Base-by-base conservation (phyloP, 805 yeast genomes). In the Clavispora asparagi region DNA sequence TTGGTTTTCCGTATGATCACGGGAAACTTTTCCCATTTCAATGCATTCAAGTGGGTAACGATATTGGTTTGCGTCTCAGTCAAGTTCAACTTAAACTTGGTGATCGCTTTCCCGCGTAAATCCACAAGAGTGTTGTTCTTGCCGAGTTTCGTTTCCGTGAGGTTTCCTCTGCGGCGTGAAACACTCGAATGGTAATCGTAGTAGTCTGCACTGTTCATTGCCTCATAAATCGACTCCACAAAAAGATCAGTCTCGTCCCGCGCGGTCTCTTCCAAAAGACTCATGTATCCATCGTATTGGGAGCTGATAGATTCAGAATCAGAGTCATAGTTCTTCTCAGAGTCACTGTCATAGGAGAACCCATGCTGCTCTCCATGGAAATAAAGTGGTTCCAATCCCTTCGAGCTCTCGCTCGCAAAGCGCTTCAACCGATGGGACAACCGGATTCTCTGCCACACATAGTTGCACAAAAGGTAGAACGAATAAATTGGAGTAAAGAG, bases 401-500 rank as follows among this genome's bases (percentile, higher is more conserved):
- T 62, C 9, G 65, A 54, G 8, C 61, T 45, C 27, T 67, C 63
- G 11, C 50, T 51, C 43, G 60, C 58, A 47, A 70, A 70, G 6
- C 42, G 45, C 7, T 49, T 45, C 5, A 70, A 62, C 43, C 76
- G 53, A 38, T 50, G 51, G 37, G 52, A 61, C 42, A 64, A 53
- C 43, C 57, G 65, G 27, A 67, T 44, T 23, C 73, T 59, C 50
- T 77, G 76, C 25, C 71, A 47, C 7, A 68, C 47, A 13, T 74
- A 63, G 19, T 60, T 62, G 12, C 77, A 58, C 31, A 83, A 56
- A 49, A 83, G 77, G 64, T 82, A 82, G n/a, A 76, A 43, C 2
- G 77, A 71, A 81, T 87, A 83, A 38, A 82, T 45, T 2, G 95
- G 95, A 1, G 85, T 71, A 36, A 79, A 72, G 1, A 86, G 52